A percentile compares a stretch with the other conserved stretches of the same genome.
These are phyloP conservation scores for Allomyces macrogynus DNA, from an alignment of 192 early-diverging fungal genomes.

Conservation along the genomic window DNA sequence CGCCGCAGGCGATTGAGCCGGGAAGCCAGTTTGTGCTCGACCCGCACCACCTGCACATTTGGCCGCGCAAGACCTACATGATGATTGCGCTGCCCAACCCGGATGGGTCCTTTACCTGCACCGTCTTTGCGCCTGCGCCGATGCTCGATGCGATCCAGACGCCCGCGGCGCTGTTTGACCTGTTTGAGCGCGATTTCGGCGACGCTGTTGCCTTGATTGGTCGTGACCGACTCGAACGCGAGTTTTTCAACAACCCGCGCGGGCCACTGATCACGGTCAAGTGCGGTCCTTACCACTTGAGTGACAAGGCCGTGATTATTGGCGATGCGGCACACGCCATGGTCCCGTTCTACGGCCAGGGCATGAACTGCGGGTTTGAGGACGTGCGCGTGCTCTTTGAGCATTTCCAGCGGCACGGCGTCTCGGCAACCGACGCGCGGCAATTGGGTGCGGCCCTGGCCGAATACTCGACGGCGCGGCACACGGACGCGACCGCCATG, in stretches of 20 bases:
- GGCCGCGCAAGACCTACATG: slow-evolving; percentile 92
- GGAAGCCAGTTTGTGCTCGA: slow-evolving; percentile 45
- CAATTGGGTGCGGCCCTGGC: slow-evolving; percentile 37
- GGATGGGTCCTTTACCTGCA: slow-evolving; percentile 88
- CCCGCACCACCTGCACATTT: slow-evolving; percentile 87
- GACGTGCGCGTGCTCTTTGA: slow-evolving; percentile 51
- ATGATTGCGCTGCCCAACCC: slow-evolving; percentile 91
- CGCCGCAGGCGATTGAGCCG: slow-evolving; percentile 10
- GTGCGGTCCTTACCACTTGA: slow-evolving; percentile 71
- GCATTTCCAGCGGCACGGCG: slow-evolving; percentile 29
- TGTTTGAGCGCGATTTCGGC: slow-evolving; percentile 54
- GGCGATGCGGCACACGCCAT: slow-evolving; percentile 95
- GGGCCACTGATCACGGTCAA: slow-evolving; percentile 68
- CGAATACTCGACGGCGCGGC: slow-evolving; percentile 45
- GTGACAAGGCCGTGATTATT: slow-evolving; percentile 50
- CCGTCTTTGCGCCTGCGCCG: slow-evolving; percentile 82
- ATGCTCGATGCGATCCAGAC: slow-evolving; percentile 56
- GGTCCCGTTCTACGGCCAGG: slow-evolving; percentile 96
- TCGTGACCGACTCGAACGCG: slow-evolving; percentile 37
- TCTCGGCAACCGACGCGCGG: slow-evolving; percentile 8
- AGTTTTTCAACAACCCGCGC: slow-evolving; percentile 67
- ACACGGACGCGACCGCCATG: slow-evolving; percentile 63
- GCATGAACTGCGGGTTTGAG: slow-evolving; percentile 98
- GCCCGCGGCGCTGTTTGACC: slow-evolving; percentile 32
- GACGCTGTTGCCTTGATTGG: slow-evolving; percentile 66